Percentiles rank a stretch among this genome's conserved stretches.
These are phyloP conservation scores for Piromyces finnis DNA, from an alignment of 192 early-diverging fungal species.

Conservation along the genomic window DNA sequence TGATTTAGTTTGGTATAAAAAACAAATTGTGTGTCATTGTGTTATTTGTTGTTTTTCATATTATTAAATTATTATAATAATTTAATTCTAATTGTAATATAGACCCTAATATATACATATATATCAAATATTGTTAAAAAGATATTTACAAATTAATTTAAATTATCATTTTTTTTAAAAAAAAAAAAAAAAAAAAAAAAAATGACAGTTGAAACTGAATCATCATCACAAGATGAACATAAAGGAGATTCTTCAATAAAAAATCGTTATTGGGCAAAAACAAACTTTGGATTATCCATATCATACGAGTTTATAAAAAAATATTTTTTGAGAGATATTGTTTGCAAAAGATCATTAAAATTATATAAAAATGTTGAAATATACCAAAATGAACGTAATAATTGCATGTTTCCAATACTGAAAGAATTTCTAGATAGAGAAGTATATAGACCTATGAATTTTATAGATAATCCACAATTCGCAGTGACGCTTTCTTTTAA, in stretches of 20 bases:
- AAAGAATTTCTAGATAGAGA: not conserved
- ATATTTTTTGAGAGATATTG: not conserved
- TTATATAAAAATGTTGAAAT: not conserved
- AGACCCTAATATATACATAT: too few species aligned
- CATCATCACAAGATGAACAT: not conserved
- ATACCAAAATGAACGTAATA: not conserved
- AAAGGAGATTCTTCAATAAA: not conserved
- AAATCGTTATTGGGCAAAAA: not conserved
- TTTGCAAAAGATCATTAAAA: not conserved
- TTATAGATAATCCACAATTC: not conserved
- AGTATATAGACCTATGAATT: not conserved
- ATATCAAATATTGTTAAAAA: too few species aligned
- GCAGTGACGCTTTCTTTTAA: not conserved
- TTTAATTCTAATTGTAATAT: too few species aligned
- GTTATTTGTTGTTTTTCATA: too few species aligned
- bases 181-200: too few species aligned
- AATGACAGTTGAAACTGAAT: too few species aligned
- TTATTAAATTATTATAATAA: too few species aligned
- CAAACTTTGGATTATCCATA: not conserved
- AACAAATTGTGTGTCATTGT: too few species aligned
- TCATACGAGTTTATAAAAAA: not conserved
- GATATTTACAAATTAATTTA: too few species aligned
- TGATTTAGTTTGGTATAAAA: too few species aligned
- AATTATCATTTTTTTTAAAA: too few species aligned
- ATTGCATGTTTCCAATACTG: not conserved